Conservation (phyloP, 208 protist genomes). For the Leishmania turanica region DNA sequence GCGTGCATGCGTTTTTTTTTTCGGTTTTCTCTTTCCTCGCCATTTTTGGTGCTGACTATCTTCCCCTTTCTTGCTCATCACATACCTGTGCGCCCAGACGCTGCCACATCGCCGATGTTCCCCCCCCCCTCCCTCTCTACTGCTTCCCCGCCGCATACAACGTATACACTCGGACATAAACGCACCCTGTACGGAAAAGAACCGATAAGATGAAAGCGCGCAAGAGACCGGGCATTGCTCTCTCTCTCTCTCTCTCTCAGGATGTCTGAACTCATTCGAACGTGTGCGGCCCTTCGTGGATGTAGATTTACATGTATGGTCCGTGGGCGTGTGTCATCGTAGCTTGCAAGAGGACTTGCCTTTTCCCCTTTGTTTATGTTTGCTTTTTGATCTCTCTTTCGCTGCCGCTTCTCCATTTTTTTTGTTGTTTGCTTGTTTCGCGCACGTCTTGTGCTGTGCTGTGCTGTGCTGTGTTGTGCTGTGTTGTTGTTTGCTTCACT, state of each 20-base stretch:
- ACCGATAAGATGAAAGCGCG: not conserved
- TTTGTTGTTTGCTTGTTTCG: no score
- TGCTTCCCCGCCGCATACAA: not conserved
- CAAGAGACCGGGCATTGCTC: not conserved
- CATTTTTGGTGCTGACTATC: no score
- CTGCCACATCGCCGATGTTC: not conserved
- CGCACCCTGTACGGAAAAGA: not conserved
- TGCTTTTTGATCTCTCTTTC: not conserved
- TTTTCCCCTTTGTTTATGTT: not conserved
- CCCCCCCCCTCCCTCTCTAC: not conserved
- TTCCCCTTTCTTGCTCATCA: not conserved
- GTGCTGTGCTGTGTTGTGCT: not conserved
- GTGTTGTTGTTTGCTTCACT: not conserved
- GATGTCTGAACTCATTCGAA: not conserved
- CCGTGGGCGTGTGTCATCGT: not conserved
- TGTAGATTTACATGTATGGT: slow-evolving; percentile 1
- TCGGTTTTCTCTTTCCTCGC: not conserved
- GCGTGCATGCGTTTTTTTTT: not conserved
- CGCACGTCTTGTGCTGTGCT: no score
- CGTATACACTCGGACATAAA: not conserved
- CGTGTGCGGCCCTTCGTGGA: not conserved
- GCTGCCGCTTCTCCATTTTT: not conserved
- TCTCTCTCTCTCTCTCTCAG: not conserved
- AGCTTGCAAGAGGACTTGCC: not conserved
- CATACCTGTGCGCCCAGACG: not conserved